Base-by-base conservation (phyloP, 768 basidiomycete species). In the Psilocybe cyanescens region DNA sequence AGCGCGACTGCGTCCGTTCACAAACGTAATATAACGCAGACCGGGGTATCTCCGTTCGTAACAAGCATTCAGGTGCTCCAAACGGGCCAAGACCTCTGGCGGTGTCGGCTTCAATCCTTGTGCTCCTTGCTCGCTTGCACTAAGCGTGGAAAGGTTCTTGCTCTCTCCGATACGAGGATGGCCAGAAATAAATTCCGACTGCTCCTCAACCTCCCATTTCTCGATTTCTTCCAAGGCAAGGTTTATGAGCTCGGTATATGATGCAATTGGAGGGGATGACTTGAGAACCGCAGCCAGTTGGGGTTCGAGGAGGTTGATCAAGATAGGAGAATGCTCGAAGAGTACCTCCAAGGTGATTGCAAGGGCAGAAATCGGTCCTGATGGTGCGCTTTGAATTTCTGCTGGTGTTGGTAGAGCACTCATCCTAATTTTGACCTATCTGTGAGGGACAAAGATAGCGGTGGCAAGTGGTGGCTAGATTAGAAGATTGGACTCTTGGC, bases 141-240 rank as follows among this genome's bases (percentile, higher is more conserved):
- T 95, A 50, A 94, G 79, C 48, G 73, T 82, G 0, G 91, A 92
- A 11, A 96, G 80, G 45, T 87, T 87, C 68, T 84, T 87, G 61
- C 81, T 85, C 74, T 93, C 93, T 41, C 95, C 95, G 49, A 97
- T 97, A 61, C 94, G 85, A 37, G 95, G 95, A 77, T 97, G 95
- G 2, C 88, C 95, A 4, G 81, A 84, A 62, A 97, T 81, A 70
- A 97, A 95, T 61, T 75, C 73, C 0, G 87, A 86, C 66, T 81
- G 84, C 6, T 78, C 76, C 17, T 72, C 68, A 45, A 72, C 56
- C 53, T 81, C 75, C 90, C 89, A 91, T 39, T 69, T 72, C n/a
- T 68, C 65, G 55, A 93, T 82, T 45, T 79, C 72, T 3, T 56
- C 63, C 65, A 88, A 77, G 2, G 84, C 80, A 35, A 72, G 67